Base-by-base conservation (phyloP, 2,329 filamentous ascomycete species). In the Monilinia aucupariae region DNA sequence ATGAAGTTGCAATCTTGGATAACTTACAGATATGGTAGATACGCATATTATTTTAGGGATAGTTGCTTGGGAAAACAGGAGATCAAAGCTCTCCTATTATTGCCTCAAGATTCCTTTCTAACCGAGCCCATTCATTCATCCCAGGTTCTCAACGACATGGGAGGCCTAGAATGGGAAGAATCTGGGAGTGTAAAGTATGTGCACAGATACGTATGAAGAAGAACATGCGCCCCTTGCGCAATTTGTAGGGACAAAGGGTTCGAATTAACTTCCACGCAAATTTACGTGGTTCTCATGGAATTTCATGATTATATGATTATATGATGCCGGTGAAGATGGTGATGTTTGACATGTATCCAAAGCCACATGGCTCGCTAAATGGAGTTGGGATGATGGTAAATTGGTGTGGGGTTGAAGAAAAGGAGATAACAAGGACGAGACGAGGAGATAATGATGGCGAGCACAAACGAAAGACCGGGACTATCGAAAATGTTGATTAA, bases 401-500 rank as follows among this genome's bases (percentile, higher is more conserved):
- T 3, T 34, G 43, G 54, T 47, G 54, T 34, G 41, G 53, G 51
- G 52, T 39, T 56, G 27, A 56, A 45, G 45, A 25, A 48, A 27
- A 48, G 22, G 22, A 48, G 45, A 22, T 15, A 48, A 12, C 3
- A 48, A 48, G 45, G 25, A 6, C 27, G 6, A 6, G 27, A 3
- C 27, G 3, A 27, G 22, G 13, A 15, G 5, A 48, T 27, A 48
- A 30, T 30, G 6, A 30, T 6, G 12, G 45, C 22, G 45, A 48
- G 12, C 45, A 48, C 25, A 15, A 27, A 25, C 48, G 32, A 37
- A 49, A 50, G 8, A n/a, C n/a, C 39, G 39, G 43, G 10, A 50
- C 60, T 58, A 62, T 62, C 58, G 52, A 50, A 62, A 62, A 58
- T 62, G 45, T 25, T 43, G 52, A 62, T 41, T 62, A 62, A 62